Conservation (phyloP, 495 filamentous ascomycete species). For the Podospora pseudopauciseta region DNA sequence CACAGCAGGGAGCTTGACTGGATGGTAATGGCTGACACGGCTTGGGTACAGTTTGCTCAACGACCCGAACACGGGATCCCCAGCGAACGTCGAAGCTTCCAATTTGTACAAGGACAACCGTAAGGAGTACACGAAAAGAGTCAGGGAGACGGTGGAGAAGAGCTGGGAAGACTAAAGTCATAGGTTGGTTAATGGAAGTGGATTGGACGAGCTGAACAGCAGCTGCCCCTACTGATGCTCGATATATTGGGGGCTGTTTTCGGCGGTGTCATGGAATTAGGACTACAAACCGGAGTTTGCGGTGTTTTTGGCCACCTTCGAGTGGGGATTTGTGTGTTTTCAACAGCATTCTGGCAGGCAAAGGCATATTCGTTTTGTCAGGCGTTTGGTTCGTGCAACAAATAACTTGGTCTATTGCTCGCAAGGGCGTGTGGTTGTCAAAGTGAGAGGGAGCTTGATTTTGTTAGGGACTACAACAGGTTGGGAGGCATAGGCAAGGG, state of each 20-base stretch:
- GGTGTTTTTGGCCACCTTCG: conserved; percentile 16
- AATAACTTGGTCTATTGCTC: neutral
- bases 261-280: neutral
- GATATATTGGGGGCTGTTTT: neutral
- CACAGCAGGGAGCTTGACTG: neutral
- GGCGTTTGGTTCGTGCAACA: neutral
- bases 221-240: neutral
- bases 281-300: conserved; percentile 11
- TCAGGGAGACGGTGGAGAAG: conserved; percentile 96
- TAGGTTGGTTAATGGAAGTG: neutral
- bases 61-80: conserved; percentile 95
- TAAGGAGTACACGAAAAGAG: conserved; percentile 91
- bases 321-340: neutral
- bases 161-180: conserved; percentile 83
- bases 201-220: neutral
- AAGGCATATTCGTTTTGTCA: conserved; percentile 2
- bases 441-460: neutral
- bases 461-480: neutral
- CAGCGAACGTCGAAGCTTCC: conserved; percentile 95
- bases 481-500: neutral
- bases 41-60: conserved; percentile 73
- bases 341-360: conserved; percentile 13
- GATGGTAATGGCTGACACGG: conserved; percentile 9
- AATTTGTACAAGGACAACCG: conserved; percentile 99
- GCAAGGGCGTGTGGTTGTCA: neutral